phyloP scores from a whole-genome alignment of 345 rosid genomes.

The Hypericum perforatum region DNA sequence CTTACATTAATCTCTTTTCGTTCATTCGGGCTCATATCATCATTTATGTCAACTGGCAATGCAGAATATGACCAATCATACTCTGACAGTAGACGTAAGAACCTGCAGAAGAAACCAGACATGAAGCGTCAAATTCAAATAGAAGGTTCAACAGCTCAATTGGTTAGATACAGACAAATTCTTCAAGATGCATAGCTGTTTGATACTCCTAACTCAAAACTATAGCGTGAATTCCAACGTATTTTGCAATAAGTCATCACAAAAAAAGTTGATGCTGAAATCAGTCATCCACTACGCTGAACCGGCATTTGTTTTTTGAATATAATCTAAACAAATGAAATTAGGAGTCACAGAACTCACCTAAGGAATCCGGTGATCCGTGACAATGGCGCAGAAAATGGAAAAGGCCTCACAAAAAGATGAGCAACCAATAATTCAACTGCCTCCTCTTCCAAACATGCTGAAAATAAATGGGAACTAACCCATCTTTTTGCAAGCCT shows the following conservation, averaged over 20 bases:
- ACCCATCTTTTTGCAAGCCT: slow-evolving; percentile 98
- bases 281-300: too few species aligned
- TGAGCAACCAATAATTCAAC: slow-evolving; percentile 74
- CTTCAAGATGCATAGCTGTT: too few species aligned
- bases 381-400: slow-evolving; percentile 68
- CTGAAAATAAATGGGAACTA: slow-evolving; percentile 82
- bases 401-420: slow-evolving; percentile 70
- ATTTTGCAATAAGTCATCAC: too few species aligned
- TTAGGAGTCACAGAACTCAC: slow-evolving; percentile 24
- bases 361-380: slow-evolving; percentile 82
- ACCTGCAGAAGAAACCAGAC: slow-evolving; percentile 35
- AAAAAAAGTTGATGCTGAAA: too few species aligned
- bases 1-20: slow-evolving; percentile 74
- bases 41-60: slow-evolving; percentile 70
- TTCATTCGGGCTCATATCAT: slow-evolving; percentile 54
- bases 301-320: too few species aligned
- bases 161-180: background rate
- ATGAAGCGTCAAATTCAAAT: background rate
- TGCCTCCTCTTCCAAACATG: slow-evolving; percentile 80
- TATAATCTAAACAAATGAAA: background rate
- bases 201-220: too few species aligned
- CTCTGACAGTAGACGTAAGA: slow-evolving; percentile 65
- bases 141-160: background rate
- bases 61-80: slow-evolving; percentile 80
- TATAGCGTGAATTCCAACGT: too few species aligned